Evolutionary conservation across 148 eudicot species (phyloP), one percentile per base, ranked within the genome.

Genomic region (Persicaria tinctoria): DNA sequence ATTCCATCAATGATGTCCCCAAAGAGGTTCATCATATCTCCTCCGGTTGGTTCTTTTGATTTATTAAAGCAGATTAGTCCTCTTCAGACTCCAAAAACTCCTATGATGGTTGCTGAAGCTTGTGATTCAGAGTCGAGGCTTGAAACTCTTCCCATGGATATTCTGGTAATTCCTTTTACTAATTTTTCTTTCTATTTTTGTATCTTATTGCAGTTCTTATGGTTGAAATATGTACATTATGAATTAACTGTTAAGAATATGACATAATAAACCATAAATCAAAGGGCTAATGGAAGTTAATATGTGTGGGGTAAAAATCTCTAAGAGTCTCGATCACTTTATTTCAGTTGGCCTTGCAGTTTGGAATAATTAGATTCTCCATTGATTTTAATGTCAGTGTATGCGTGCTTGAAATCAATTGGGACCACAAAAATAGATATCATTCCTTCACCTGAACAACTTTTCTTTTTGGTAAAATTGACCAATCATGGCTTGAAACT

Each of bases 131-230:
- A 92, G 70, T 92, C 97, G 5, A 89, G 91, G 86, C 92, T 95
- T 1, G 99, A 95, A 83, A 81, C 91, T 62, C 96, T 95, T 62
- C 99, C 99, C 2, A 83, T 83, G 82, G 99, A 95, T 81, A 75
- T 92, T 17, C 84, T 95, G 99, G 99, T 95, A 95, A 66, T 63
- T 27, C 14, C 68, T 62, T 62, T 8, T 1, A 59, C 64, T 6
- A 23, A 62, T 27, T 72, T 23, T 56, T 9, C 14, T 46, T 46
- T 70, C 23, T 5, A 48, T 51, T 12, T 51, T 45, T 73, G 23
- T 50, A 51, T 8, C 57, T 23, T 11, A 45, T 23, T 72, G 57
- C n/a, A 5, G 45, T 50, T 49, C 56, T 16, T 20, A 72, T 73
- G 17, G 46, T 71, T 18, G 4, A 48, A 47, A 20, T n/a, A 8